Percentiles rank a stretch among this genome's conserved stretches.
phyloP scores from a whole-genome alignment of 495 filamentous ascomycete genomes.

The Patellaria atrata region DNA sequence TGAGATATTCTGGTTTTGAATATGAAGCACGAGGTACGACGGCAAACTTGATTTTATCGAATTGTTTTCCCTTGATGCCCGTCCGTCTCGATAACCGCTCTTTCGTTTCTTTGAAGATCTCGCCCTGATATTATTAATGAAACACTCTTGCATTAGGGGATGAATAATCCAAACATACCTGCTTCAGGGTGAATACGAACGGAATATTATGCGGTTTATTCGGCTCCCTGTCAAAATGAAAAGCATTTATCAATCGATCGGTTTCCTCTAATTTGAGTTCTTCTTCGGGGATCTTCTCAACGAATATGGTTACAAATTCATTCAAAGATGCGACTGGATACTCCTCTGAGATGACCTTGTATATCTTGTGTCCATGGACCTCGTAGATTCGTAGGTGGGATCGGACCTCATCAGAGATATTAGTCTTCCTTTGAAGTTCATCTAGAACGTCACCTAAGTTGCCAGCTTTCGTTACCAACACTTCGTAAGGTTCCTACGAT shows the following conservation, averaged over 20 bases:
- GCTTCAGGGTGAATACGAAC: conserved; percentile 78
- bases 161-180: conserved; percentile 51
- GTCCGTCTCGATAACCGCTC: conserved; percentile 77
- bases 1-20: conserved; percentile 64
- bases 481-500: conserved; percentile 51
- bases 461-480: conserved; percentile 74
- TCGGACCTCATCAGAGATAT: conserved; percentile 56
- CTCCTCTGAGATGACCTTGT: conserved; percentile 51
- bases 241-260: conserved; percentile 42
- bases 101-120: conserved; percentile 81
- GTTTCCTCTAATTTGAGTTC: conserved; percentile 36
- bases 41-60: conserved; percentile 97
- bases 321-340: conserved; percentile 57
- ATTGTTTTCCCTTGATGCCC: conserved; percentile 91
- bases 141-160: neutral
- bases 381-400: conserved; percentile 65
- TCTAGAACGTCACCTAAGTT: conserved; percentile 60
- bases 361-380: conserved; percentile 60
- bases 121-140: conserved; percentile 40
- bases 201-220: conserved; percentile 68
- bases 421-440: conserved; percentile 62
- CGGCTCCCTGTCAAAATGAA: conserved; percentile 83
- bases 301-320: conserved; percentile 74
- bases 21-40: conserved; percentile 51
- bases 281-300: conserved; percentile 68